Conservation (phyloP, 768 basidiomycete species). For the Naganishia friedmannii region DNA sequence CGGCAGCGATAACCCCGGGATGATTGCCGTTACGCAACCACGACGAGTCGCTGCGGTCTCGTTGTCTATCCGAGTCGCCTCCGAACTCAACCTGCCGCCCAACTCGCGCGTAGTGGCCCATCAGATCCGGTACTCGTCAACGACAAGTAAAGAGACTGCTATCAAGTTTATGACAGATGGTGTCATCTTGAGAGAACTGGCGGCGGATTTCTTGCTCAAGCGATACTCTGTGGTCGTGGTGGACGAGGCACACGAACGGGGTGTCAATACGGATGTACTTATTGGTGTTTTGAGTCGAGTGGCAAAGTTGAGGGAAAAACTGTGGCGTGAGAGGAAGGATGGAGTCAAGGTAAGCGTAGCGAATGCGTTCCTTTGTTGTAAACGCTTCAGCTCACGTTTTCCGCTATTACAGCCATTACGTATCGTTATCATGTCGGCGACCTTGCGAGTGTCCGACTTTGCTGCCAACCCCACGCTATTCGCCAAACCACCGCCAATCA, state of each 20-base stretch:
- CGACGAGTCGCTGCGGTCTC: constrained; percentile 96
- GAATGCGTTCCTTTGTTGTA: not conserved
- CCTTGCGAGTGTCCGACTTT: constrained; percentile 88
- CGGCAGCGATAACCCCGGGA: constrained; percentile 88
- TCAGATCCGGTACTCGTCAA: constrained; percentile 96
- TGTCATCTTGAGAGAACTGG: constrained; percentile 86
- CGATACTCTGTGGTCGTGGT: constrained; percentile 93
- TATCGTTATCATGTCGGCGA: constrained; percentile 97
- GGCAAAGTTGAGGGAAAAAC: constrained; percentile 77
- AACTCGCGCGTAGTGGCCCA: constrained; percentile 73
- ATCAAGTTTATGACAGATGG: constrained; percentile 99
- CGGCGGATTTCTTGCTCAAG: constrained; percentile 84
- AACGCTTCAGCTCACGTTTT: constrained; percentile 13
- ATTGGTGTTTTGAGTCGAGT: constrained; percentile 96
- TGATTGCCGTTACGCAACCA: constrained; percentile 97
- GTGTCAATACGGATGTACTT: constrained; percentile 95
- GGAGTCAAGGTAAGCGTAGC: constrained; percentile 59
- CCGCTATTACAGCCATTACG: constrained; percentile 66
- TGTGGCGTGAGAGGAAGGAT: constrained; percentile 74
- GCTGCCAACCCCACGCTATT: constrained; percentile 80
- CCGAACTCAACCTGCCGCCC: constrained; percentile 79
- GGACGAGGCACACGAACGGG: constrained; percentile 96
- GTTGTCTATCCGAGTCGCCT: constrained; percentile 87
- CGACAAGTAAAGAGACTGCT: constrained; percentile 78
- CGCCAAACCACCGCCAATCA: constrained; percentile 77